Base-by-base conservation (phyloP, 1,284 basidiomycete species). In the Puccinia novopanici region DNA sequence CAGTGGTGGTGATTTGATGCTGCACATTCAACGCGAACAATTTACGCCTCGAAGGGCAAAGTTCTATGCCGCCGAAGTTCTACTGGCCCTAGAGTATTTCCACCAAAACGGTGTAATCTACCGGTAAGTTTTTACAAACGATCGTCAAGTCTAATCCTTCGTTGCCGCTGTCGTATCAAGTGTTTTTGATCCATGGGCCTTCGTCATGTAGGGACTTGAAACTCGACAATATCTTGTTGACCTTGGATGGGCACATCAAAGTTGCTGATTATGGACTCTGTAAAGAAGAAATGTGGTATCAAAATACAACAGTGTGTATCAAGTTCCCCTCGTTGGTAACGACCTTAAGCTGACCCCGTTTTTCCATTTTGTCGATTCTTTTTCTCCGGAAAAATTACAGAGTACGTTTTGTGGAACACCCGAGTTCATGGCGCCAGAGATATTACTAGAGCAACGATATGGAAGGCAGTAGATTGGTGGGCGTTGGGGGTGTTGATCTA, bases 391-490 rank as follows among this genome's bases (percentile, higher is more conserved):
- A 55, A n/a, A 37, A 24, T 40, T 4, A n/a, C 34, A 80, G 77
- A 94, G 92, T 85, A 99, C 97, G 0, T 99, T 99, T 87, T 99
- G 97, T 87, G 97, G 97, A 80, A 99, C 97, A 55, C 97, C 97
- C 0, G 97, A 99, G 86, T 99, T 99, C 86, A 99, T 99, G 97
- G 97, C 97, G 52, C 97, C 97, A 8, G 97, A 99, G 93, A 99
- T 99, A 85, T 89, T 99, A 78, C 89, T 99, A 42, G 97, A 99
- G 87, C 96, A 99, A 87, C 92, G 95, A 78, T 99, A 99, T 85
- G 95, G 95, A 15, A 92, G 95, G 97, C 97, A 6, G 97, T 99
- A 73, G 97, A 99, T 85, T 99, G 97, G 97, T 99, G 97, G 97
- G 97, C 97, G 10, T 99, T 99, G 85, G 97, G 97, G 83, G 96